These are phyloP conservation scores for Naumovozyma dairenensis DNA, from an alignment of 805 yeast species.

Conservation along the genomic window DNA sequence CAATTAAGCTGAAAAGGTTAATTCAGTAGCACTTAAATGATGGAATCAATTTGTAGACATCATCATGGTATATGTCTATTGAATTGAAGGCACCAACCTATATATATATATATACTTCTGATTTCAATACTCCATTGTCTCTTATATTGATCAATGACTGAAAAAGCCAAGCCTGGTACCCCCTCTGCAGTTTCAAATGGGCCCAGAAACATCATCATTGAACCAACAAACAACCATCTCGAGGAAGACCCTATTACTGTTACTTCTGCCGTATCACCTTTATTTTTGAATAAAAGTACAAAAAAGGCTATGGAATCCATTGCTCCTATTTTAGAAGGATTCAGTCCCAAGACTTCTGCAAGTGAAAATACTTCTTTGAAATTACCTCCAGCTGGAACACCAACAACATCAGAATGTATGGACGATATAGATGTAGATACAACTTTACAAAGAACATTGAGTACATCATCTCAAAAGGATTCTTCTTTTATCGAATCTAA, in stretches of 20 bases:
- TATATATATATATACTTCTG: too few relatives aligned
- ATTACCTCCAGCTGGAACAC: conserved; percentile 26
- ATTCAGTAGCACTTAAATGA: too few relatives aligned
- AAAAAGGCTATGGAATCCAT: conserved; percentile 66
- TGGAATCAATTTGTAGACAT: too few relatives aligned
- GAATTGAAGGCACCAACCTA: too few relatives aligned
- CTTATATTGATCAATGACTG: too few relatives aligned
- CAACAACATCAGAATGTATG: conserved; percentile 12
- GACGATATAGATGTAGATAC: conserved; percentile 23
- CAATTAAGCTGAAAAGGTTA: too few relatives aligned
- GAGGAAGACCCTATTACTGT: too few relatives aligned
- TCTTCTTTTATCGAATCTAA: not conserved
- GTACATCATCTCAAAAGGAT: conserved; percentile 17
- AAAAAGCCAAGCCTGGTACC: not conserved
- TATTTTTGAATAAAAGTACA: conserved; percentile 25
- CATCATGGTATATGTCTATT: too few relatives aligned
- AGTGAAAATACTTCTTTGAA: conserved; percentile 34
- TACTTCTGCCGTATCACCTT: conserved; percentile 23
- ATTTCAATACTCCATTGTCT: too few relatives aligned
- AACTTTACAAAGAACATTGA: conserved; percentile 19
- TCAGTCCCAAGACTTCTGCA: conserved; percentile 60
- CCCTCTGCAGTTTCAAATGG: not conserved
- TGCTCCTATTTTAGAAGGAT: conserved; percentile 68
- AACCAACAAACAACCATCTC: too few relatives aligned
- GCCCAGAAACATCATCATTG: too few relatives aligned